phyloP scores from a whole-genome alignment of 371 early-diverging fungal genomes.

The Rhizomucor pusillus region DNA sequence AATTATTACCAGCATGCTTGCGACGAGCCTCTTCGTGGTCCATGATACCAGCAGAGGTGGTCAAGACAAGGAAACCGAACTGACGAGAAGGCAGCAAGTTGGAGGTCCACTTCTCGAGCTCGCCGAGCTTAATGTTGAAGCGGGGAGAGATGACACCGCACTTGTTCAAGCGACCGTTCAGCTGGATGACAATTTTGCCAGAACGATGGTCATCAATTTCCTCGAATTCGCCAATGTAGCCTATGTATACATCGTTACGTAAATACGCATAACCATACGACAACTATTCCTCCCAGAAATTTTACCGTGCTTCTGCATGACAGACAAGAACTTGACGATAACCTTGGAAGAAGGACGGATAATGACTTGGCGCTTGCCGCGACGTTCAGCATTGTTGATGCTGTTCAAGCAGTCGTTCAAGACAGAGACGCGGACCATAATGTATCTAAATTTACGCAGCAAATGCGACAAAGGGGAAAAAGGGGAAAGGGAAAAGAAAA shows the following conservation, averaged over 20 bases:
- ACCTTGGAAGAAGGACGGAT: slow-evolving; percentile 96
- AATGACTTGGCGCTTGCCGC: slow-evolving; percentile 94
- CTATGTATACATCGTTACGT: too few relatives aligned
- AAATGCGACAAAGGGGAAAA: too few relatives aligned
- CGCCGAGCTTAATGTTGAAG: slow-evolving; percentile 95
- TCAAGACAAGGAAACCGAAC: slow-evolving; percentile 97
- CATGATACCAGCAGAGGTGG: slow-evolving; percentile 99
- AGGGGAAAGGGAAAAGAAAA: slow-evolving; percentile 11
- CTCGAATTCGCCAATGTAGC: slow-evolving; percentile 99
- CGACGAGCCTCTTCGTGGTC: slow-evolving; percentile 99
- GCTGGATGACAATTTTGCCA: slow-evolving; percentile 98
- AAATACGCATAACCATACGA: too few relatives aligned
- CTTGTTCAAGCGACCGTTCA: slow-evolving; percentile 99
- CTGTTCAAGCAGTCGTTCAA: slow-evolving; percentile 92
- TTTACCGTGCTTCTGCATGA: slow-evolving; percentile 99
- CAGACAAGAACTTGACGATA: slow-evolving; percentile 94
- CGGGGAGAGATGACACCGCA: slow-evolving; percentile 99
- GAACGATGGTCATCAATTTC: slow-evolving; percentile 98
- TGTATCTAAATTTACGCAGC: too few relatives aligned
- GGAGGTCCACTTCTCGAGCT: slow-evolving; percentile 97
- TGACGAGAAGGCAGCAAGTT: slow-evolving; percentile 99
- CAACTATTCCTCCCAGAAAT: too few relatives aligned
- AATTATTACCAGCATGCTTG: slow-evolving; percentile 93
- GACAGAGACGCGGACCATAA: slow-evolving; percentile 33
- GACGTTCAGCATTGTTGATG: slow-evolving; percentile 81